Base-by-base conservation (phyloP, 306 rosid species). In the Castanea sativa region DNA sequence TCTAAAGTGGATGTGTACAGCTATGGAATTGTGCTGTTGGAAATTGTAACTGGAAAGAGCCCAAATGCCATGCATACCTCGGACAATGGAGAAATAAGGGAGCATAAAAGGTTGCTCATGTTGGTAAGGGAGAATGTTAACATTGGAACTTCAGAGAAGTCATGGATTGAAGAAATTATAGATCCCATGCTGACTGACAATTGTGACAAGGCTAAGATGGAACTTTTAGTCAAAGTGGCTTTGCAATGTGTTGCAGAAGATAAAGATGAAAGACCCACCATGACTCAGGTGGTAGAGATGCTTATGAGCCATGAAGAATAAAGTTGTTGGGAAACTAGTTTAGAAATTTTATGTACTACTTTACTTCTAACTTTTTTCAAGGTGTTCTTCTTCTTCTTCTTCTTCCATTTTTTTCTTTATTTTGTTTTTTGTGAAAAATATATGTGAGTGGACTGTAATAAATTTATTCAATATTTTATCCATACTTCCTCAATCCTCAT, bases 171-270 rank as follows among this genome's bases (percentile, higher is more conserved):
- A 49, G 74, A 60, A 76, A 57, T 85, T 23, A 5, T 85, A 33
- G 88, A 85, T 10, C 85, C n/a, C 87, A 82, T 0, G 87, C 70
- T 83, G 29, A 49, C 30, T 32, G 75, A 45, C 0, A 23, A 79
- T 18, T 70, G 29, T 6, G 68, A 79, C 41, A 43, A 27, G 29
- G 57, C 21, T 1, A 71, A 79, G 75, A 57, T 76, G 78, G 78
- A 43, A 60, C 45, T 56, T 72, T 41, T 83, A 6, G 35, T 83
- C 1, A 33, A 1, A 14, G 82, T 84, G 1, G 83, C 87, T 58
- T 19, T 79, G 38, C 75, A 63, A 38, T 83, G 87, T 53, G 75
- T 79, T 4, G 81, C 76, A 32, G 87, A 79, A 83, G 67, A 83
- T 16, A 83, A 13, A 33, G 78, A 75, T 20, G 73, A 41, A 43